phyloP scores from a whole-genome alignment of 495 filamentous ascomycete genomes.

The Xylaria flabelliformis region DNA sequence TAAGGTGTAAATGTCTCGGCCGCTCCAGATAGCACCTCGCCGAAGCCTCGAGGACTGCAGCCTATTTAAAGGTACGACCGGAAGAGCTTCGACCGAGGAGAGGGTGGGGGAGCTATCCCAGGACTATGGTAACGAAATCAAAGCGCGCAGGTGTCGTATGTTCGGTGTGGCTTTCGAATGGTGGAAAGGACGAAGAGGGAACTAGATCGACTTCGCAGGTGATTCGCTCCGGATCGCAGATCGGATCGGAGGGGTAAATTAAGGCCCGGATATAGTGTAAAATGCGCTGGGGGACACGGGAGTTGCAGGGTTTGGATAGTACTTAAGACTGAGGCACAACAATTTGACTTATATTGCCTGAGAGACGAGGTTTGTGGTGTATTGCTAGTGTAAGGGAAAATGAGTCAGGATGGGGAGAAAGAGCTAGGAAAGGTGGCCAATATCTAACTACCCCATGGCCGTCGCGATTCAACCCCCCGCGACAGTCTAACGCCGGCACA shows the following conservation, averaged over 20 bases:
- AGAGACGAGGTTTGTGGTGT: neutral
- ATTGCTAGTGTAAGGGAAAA: neutral
- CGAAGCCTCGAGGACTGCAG: slow-evolving; percentile 81
- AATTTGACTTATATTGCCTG: neutral
- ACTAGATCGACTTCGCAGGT: neutral
- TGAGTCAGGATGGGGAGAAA: slow-evolving; percentile 1
- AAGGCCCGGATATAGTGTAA: neutral
- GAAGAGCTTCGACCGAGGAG: slow-evolving; percentile 43
- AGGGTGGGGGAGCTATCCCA: slow-evolving; percentile 4
- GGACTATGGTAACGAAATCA: neutral
- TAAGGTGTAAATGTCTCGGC: slow-evolving; percentile 55
- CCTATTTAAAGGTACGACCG: slow-evolving; percentile 76
- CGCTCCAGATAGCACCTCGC: slow-evolving; percentile 80
- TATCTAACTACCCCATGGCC: neutral
- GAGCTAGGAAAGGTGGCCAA: slow-evolving; percentile 16
- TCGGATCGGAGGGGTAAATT: slow-evolving; percentile 10
- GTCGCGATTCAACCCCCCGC: slow-evolving; percentile 14
- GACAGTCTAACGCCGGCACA: neutral
- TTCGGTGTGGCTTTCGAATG: neutral
- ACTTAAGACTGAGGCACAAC: neutral
- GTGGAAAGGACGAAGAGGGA: neutral
- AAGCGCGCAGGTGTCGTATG: neutral
- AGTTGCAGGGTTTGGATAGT: neutral
- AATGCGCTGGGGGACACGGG: neutral
- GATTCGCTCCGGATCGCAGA: neutral